Evolutionary conservation across 2,329 filamentous ascomycete species (phyloP).

Genomic region (Trichoderma arundinaceum): DNA sequence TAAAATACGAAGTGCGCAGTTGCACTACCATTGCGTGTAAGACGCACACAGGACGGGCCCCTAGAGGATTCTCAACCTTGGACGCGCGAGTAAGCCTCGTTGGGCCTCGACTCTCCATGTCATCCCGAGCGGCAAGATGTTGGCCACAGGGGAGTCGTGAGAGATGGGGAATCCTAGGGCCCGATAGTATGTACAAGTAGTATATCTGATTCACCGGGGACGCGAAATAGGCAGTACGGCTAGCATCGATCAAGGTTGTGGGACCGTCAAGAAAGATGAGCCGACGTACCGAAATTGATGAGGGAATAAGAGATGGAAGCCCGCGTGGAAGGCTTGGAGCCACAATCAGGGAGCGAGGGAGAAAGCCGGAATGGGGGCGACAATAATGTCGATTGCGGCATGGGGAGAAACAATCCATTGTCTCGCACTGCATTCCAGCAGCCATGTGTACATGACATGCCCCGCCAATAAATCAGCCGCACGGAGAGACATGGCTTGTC

Average conservation of each 20-base stretch:
- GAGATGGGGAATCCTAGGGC: background rate
- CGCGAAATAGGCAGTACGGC: constrained; percentile 17
- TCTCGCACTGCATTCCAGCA: background rate
- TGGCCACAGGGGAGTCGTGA: background rate
- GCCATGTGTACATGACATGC: background rate
- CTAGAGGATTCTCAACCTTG: constrained; percentile 2
- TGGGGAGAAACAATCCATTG: background rate
- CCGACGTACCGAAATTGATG: constrained; percentile 20
- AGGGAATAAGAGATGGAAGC: constrained; percentile 13
- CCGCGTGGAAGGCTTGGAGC: background rate
- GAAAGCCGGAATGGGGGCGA: background rate
- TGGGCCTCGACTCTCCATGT: constrained; percentile 1
- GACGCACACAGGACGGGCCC: background rate
- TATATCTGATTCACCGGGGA: constrained; percentile 23
- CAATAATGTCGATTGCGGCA: background rate
- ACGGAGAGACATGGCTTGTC: too few relatives aligned
- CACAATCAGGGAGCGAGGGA: too few relatives aligned
- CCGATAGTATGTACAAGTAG: background rate
- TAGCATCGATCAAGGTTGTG: constrained; percentile 19
- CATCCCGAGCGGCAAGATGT: background rate
- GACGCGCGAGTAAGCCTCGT: background rate
- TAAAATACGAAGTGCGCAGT: constrained; percentile 11
- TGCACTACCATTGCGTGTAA: background rate
- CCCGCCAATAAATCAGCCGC: background rate
- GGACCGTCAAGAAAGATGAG: constrained; percentile 7